phyloP scores from a whole-genome alignment of 306 rosid genomes.

The Purshia tridentata region DNA sequence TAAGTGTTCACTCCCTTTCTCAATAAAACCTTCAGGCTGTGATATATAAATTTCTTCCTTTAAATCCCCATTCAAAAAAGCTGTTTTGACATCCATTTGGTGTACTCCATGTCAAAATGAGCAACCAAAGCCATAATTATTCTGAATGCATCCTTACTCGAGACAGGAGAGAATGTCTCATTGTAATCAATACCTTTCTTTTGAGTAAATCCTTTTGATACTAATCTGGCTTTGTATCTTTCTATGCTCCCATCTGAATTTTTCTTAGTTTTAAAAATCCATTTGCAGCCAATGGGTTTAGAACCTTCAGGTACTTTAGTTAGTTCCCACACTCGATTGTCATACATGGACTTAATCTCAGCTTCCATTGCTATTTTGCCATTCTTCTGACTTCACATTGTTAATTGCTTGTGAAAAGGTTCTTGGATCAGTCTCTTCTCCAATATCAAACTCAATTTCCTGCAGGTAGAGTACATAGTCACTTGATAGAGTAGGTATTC shows the following conservation, averaged over 20 bases:
- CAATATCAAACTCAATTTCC: too few species aligned
- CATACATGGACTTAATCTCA: neutral
- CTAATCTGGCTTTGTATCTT: neutral
- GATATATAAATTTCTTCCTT: neutral
- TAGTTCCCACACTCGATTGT: neutral
- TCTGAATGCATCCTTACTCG: too few species aligned
- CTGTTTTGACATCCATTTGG: neutral
- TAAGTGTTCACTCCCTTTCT: neutral
- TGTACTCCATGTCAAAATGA: neutral
- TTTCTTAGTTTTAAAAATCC: neutral
- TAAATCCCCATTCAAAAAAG: neutral
- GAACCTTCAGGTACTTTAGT: accelerated
- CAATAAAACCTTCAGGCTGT: neutral
- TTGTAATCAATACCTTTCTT: neutral
- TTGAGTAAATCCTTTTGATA: neutral
- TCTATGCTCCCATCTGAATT: neutral
- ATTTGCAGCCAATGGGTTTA: neutral
- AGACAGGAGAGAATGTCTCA: neutral
- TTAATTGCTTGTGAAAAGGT: too few species aligned
- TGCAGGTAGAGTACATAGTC: too few species aligned
- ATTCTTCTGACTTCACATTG: neutral
- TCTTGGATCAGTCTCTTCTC: too few species aligned
- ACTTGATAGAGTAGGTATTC: accelerated
- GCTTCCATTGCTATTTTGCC: neutral
- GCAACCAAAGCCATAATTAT: neutral